phyloP scores from a whole-genome alignment of 2,329 filamentous ascomycete genomes.

The Penicillium brevicompactum region DNA sequence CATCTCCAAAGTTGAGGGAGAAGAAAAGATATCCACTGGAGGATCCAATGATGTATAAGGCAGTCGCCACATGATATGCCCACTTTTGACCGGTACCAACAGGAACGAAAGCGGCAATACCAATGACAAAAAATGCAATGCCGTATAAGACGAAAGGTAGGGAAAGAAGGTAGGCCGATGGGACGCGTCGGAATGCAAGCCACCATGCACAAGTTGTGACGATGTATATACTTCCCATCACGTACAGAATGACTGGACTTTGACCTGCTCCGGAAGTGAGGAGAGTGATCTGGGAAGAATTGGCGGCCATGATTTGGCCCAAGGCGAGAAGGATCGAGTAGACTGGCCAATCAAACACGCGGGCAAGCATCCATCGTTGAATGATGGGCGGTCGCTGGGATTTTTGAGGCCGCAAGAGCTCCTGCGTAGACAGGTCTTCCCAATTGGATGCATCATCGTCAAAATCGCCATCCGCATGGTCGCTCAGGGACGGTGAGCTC shows the following conservation, averaged over 20 bases:
- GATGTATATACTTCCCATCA: slow-evolving; percentile 39
- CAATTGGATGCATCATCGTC: not conserved
- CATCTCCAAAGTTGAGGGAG: slow-evolving; percentile 67
- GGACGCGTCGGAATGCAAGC: slow-evolving; percentile 60
- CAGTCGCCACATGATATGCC: slow-evolving; percentile 64
- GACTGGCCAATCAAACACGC: slow-evolving; percentile 62
- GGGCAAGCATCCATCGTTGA: not conserved
- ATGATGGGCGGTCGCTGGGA: not conserved
- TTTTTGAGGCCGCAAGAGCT: not conserved
- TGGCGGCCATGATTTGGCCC: slow-evolving; percentile 65
- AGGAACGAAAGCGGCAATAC: slow-evolving; percentile 57
- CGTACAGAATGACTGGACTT: slow-evolving; percentile 61
- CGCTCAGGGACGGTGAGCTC: not conserved
- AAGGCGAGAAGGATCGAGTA: slow-evolving; percentile 64
- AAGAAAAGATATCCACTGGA: slow-evolving; percentile 68
- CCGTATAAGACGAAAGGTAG: slow-evolving; percentile 65
- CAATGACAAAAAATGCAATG: slow-evolving; percentile 63
- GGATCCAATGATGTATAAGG: slow-evolving; percentile 63
- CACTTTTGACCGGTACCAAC: slow-evolving; percentile 48
- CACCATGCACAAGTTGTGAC: slow-evolving; percentile 67
- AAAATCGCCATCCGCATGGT: slow-evolving; percentile 48
- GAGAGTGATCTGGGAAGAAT: slow-evolving; percentile 68
- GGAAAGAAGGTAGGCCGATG: slow-evolving; percentile 60
- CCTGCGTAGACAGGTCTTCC: not conserved
- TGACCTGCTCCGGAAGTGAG: slow-evolving; percentile 65